Percentiles rank a stretch among this genome's conserved stretches.
These are phyloP conservation scores for Kalmusia sp. DNA, from an alignment of 2,329 filamentous ascomycete genomes.

Conservation along the genomic window DNA sequence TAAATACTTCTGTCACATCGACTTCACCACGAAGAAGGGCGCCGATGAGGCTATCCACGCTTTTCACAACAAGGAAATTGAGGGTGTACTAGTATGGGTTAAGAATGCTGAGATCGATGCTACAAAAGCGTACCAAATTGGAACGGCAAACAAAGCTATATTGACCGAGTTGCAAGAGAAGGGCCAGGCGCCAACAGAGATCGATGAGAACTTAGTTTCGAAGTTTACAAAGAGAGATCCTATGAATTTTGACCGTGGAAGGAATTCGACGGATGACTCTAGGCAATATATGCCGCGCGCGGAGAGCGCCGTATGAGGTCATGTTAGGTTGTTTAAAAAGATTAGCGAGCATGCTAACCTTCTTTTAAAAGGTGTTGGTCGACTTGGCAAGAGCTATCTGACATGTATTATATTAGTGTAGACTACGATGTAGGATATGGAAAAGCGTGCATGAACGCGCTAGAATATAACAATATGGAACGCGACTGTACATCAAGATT, in stretches of 20 bases:
- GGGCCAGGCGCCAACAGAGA: constrained; percentile 16
- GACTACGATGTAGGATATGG: too few species aligned
- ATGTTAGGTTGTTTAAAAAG: too few species aligned
- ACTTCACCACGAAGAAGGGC: constrained; percentile 32
- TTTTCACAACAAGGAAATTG: constrained; percentile 20
- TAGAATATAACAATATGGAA: too few species aligned
- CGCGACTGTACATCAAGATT: too few species aligned
- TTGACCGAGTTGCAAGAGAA: constrained; percentile 24
- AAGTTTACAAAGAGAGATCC: constrained; percentile 3
- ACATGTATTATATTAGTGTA: too few species aligned
- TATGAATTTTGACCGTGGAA: neutral
- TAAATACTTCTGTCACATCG: constrained; percentile 24
- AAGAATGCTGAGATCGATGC: neutral
- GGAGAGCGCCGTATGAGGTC: neutral
- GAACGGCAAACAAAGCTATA: constrained; percentile 14
- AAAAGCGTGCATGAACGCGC: too few species aligned
- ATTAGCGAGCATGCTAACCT: too few species aligned
- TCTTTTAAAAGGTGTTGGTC: too few species aligned
- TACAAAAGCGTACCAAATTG: constrained; percentile 23
- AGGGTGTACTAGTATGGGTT: constrained; percentile 18
- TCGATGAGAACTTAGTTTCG: constrained; percentile 20
- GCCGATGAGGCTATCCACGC: constrained; percentile 24
- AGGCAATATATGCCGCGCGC: neutral
- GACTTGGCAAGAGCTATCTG: too few species aligned
- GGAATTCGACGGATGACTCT: neutral